Evolutionary conservation across 345 rosid species (phyloP), one percentile per base, ranked within the genome.

Genomic region (Populus pruinosa): DNA sequence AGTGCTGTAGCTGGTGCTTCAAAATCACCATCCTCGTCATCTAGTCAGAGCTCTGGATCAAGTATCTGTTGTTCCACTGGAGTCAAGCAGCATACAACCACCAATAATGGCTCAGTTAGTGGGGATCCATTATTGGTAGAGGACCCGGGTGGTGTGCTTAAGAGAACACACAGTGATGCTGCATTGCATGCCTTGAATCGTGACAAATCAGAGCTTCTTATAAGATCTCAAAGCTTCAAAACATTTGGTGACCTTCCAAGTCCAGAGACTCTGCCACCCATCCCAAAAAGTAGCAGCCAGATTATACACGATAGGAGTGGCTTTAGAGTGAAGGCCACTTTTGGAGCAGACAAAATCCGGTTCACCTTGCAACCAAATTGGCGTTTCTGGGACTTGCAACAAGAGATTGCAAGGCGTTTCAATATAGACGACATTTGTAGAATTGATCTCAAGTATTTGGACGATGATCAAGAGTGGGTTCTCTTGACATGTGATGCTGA

Each of bases 1-100:
- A 77, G 79, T 74, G 83, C 73, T 31, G 88, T 78, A 72, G 86
- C 81, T 67, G 77, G 86, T 72, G 83, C 86, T 78, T 84, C 91
- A 23, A 88, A 85, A 81, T 92, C 97, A 33, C 90, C 87, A 68
- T 78, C 95, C 70, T 87, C 97, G 61, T 90, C 97, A 9, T 83
- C 91, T 75, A 90, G 93, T 78, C 96, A 86, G 50, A 93, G 94
- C 87, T 90, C 94, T 62, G 90, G 92, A 69, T 90, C 95, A 77
- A 91, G 91, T 78, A 87, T 87, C 2, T 84, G 89, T 77, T 89
- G 87, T 84, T 89, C 93, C 69, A 87, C 86, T n/a, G 92, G 88
- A 78, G 88, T 83, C 73, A 89, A 84, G 72, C 91, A 87, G 77
- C 85, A 77, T 53, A 72, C 70, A 53, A 69, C 77, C 50, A 77